These are phyloP conservation scores for Candida piceae DNA, from an alignment of 805 yeast species.

Conservation along the genomic window DNA sequence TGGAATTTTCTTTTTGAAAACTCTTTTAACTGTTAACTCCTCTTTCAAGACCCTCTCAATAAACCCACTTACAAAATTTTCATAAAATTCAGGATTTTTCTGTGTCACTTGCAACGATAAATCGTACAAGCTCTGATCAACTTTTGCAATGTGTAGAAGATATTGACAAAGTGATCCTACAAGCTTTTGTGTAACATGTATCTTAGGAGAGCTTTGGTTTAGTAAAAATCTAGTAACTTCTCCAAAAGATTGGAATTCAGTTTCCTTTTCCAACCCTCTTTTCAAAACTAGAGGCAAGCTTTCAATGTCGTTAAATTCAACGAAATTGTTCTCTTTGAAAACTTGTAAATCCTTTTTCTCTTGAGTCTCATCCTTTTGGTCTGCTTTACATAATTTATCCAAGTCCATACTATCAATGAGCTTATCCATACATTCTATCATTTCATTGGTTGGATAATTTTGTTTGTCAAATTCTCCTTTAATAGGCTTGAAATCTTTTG, in stretches of 20 bases:
- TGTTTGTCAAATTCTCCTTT: slow-evolving; percentile 23
- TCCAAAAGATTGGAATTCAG: slow-evolving; percentile 4
- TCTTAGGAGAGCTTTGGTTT: slow-evolving; percentile 17
- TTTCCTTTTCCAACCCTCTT: slow-evolving; percentile 12
- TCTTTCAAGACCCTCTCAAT: not conserved
- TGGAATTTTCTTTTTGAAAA: not conserved
- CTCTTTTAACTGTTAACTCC: not conserved
- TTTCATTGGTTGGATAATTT: slow-evolving; percentile 33
- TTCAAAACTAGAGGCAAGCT: slow-evolving; percentile 8
- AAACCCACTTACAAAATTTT: slow-evolving; percentile 1
- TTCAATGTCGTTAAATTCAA: slow-evolving; percentile 20
- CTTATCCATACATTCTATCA: slow-evolving; percentile 38
- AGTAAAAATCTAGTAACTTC: slow-evolving; percentile 14
- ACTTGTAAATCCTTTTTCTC: slow-evolving; percentile 16
- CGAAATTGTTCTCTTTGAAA: slow-evolving; percentile 9
- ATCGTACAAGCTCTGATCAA: slow-evolving; percentile 8
- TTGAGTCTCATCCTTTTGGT: slow-evolving; percentile 19
- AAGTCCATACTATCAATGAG: slow-evolving; percentile 42
- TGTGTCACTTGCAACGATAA: not conserved
- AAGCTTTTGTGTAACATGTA: slow-evolving; percentile 12
- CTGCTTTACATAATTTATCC: slow-evolving; percentile 13
- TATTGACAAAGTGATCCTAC: slow-evolving; percentile 5
- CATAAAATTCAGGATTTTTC: slow-evolving; percentile 1
- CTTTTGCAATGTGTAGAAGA: slow-evolving; percentile 5
- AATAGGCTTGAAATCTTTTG: not conserved